phyloP scores from a whole-genome alignment of 2,329 filamentous ascomycete genomes.

The Paracoccidioides lutzii region DNA sequence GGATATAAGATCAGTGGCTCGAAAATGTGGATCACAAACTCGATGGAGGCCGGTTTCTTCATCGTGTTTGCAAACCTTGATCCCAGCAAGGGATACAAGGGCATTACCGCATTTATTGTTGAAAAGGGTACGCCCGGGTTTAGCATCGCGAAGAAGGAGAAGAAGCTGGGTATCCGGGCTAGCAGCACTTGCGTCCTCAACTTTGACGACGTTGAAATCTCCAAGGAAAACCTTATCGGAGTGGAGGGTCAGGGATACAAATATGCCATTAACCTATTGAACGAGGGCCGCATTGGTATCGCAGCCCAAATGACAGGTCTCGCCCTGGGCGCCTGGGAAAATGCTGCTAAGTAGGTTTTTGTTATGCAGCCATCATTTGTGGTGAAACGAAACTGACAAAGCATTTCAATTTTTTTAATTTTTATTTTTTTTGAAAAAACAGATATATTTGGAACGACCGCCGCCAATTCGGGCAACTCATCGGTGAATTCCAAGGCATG shows the following conservation, averaged over 20 bases:
- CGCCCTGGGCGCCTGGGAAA: constrained; percentile 87
- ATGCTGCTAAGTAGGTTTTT: constrained; percentile 57
- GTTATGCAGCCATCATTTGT: neutral
- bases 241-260: constrained; percentile 91
- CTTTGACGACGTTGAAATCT: constrained; percentile 90
- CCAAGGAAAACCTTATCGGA: constrained; percentile 76
- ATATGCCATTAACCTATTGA: constrained; percentile 85
- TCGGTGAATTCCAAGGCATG: constrained; percentile 98
- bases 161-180: constrained; percentile 94
- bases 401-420: neutral
- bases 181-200: constrained; percentile 95
- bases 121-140: constrained; percentile 85
- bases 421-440: constrained; percentile 1
- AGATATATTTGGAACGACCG: constrained; percentile 97
- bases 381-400: neutral
- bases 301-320: constrained; percentile 98
- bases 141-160: constrained; percentile 97
- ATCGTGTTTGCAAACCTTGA: constrained; percentile 97
- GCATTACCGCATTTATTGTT: constrained; percentile 89
- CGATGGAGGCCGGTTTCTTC: constrained; percentile 84
- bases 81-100: constrained; percentile 84
- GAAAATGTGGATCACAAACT: constrained; percentile 99
- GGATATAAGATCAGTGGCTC: constrained; percentile 80
- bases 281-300: constrained; percentile 95
- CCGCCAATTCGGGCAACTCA: constrained; percentile 84